phyloP scores from a whole-genome alignment of 306 rosid genomes.

The Sesbania bispinosa region DNA sequence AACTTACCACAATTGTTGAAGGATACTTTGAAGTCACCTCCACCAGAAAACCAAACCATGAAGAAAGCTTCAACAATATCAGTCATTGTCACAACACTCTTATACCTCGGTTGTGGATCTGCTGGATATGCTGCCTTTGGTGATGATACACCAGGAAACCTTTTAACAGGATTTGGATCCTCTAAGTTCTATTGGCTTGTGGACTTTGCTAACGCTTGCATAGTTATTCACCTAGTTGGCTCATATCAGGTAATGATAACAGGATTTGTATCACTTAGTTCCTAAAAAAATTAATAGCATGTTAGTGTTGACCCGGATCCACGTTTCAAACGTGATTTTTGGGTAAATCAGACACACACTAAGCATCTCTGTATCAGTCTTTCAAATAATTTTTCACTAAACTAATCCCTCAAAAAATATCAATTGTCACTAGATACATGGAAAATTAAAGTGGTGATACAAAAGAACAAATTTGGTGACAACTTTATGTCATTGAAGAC shows the following conservation, averaged over 20 bases:
- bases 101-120: slow-evolving; percentile 62
- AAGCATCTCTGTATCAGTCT: too few relatives aligned
- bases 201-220: slow-evolving; percentile 52
- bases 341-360: too few relatives aligned
- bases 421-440: too few relatives aligned
- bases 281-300: too few relatives aligned
- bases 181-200: slow-evolving; percentile 65
- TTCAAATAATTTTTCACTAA: too few relatives aligned
- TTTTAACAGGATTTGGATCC: slow-evolving; percentile 64
- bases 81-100: slow-evolving; percentile 37
- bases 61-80: slow-evolving; percentile 61
- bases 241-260: slow-evolving; percentile 93
- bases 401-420: too few relatives aligned
- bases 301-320: too few relatives aligned
- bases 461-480: too few relatives aligned
- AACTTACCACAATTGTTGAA: slow-evolving; percentile 29
- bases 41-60: slow-evolving; percentile 67
- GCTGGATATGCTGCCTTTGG: slow-evolving; percentile 88
- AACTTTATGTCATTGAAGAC: too few relatives aligned
- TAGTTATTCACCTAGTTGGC: slow-evolving; percentile 73
- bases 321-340: too few relatives aligned
- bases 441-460: too few relatives aligned
- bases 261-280: too few relatives aligned
- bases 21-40: slow-evolving; percentile 91
- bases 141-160: slow-evolving; percentile 62